Base-by-base conservation (phyloP, 2,329 filamentous ascomycete genomes). In the Diaporthe sp. region DNA sequence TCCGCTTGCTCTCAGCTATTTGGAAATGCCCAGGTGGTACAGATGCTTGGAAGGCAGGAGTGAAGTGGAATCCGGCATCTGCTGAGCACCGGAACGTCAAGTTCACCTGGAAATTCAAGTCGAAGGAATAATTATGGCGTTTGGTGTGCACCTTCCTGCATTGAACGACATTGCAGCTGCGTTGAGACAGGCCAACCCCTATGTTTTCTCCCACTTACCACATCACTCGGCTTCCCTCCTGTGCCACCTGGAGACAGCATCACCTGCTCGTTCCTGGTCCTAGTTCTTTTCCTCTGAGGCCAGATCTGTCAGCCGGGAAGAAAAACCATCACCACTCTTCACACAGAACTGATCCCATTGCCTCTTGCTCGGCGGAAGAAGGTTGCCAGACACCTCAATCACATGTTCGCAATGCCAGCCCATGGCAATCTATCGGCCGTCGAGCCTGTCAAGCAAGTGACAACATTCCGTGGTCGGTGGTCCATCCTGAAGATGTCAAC, bases 371-470 rank as follows among this genome's bases (percentile, higher is more conserved):
- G 15, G 35, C 15, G n/a, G 15, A n/a, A 44, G 4, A 27, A 37
- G 0, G n/a, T n/a, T 25, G 55, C n/a, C 37, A 19, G 15, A 10
- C 8, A 17, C 37, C 13, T 2, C 37, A 35, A 30, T 32, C 25
- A 35, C 30, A 47, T 42, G 6, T 27, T 35, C 42, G 27, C 42
- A 9, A 74, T 74, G 72, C 50, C 50, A 42, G n/a, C 32, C 27
- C 50, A 65, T n/a, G 25, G 66, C 22, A 42, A 50, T 2, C 7
- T 32, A 13, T 37, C 50, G 22, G 68, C 51, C 42, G 65, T 71
- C 32, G 37, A 71, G 59, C 51, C 58, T 51, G 72, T 39, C 19
- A 65, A 50, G 72, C 56, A 56, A 30, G 17, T 25, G 17, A 13
- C 19, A n/a, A 35, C 8, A 19, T n/a, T 27, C 6, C 1, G 13